Evolutionary conservation across 164 flowering plant species (phyloP), one percentile per base, ranked within the genome.

Genomic region (Liquidambar formosana): DNA sequence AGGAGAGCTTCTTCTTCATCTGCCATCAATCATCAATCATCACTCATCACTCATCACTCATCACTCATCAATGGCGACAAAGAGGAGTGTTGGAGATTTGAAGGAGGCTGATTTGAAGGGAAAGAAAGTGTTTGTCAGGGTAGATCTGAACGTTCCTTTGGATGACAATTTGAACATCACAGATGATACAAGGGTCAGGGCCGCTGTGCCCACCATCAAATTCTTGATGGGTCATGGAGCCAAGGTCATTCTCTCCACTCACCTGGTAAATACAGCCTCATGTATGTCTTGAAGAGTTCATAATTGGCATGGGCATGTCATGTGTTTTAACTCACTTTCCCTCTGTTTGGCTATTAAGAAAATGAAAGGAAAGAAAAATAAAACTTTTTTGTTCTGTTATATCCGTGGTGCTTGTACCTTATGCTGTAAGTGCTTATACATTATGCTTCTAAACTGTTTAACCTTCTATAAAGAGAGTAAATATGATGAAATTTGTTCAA

Each of bases 131-230:
- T 82, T 84, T 25, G 83, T 84, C 15, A 75, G 85, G 66, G 85
- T 76, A 22, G 87, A 84, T 79, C 54, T 84, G 66, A 84, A 84
- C 53, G 87, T 84, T 10, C 87, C 87, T 28, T 67, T 84, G 77
- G 83, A 84, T 68, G 87, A 84, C 12, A 70, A 66, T 54, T 68
- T 46, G 71, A 79, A 81, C 23, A 81, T 83, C 63, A 83, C 86
- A 8, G 86, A 83, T 72, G 86, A 82, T 69, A 82, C 83, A 1
- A 73, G 83, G 57, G 57, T 82, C 41, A 53, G 85, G 27, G 85
- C 85, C 61, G 84, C 86, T 21, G 77, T 83, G n/a, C 86, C 86
- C 26, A 83, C 86, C 26, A 77, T 83, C 77, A 79, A 83, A 66
- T 77, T 75, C 46, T 72, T 83, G 75, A 79, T 83, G 33, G 70